phyloP scores from a whole-genome alignment of 768 basidiomycete species.

The Pluteus cervinus region DNA sequence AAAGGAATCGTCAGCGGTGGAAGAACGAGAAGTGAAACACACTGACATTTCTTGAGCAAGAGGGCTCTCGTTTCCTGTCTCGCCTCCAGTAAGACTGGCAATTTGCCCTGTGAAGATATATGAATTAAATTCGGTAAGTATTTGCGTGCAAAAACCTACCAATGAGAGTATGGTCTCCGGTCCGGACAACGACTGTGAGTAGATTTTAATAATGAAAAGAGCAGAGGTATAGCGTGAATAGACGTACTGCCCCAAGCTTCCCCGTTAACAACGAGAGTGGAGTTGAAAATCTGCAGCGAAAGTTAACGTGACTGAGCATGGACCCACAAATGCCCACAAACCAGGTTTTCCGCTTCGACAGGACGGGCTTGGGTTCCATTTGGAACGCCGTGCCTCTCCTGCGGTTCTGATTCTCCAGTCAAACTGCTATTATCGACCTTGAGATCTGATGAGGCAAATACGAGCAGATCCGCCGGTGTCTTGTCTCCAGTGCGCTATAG shows the following conservation, averaged over 20 bases:
- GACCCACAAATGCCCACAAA: constrained; percentile 16
- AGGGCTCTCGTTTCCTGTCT: constrained; percentile 58
- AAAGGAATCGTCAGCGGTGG: constrained; percentile 4
- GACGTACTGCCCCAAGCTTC: constrained; percentile 61
- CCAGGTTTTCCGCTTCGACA: constrained; percentile 63
- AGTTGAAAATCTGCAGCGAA: constrained; percentile 55
- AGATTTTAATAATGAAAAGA: constrained; percentile 1
- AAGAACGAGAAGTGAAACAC: neutral
- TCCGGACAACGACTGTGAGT: constrained; percentile 51
- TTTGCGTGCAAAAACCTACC: constrained; percentile 35
- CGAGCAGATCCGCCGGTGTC: constrained; percentile 60
- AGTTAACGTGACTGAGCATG: neutral
- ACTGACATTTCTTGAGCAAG: constrained; percentile 61
- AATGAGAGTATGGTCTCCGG: constrained; percentile 62
- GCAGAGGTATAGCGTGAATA: neutral
- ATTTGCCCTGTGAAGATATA: constrained; percentile 45
- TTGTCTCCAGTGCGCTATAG: constrained; percentile 60
- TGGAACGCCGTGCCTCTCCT: constrained; percentile 45
- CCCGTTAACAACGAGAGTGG: constrained; percentile 64
- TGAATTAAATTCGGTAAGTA: too few species aligned
- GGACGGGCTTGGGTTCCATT: constrained; percentile 42
- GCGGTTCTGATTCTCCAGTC: constrained; percentile 67
- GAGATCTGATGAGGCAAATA: constrained; percentile 55
- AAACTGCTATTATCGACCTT: constrained; percentile 70
- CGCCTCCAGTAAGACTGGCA: constrained; percentile 58